Percentiles rank a stretch among this genome's conserved stretches.
Conservation (phyloP, 257 asterid genomes). For the Solanum rostratum region DNA sequence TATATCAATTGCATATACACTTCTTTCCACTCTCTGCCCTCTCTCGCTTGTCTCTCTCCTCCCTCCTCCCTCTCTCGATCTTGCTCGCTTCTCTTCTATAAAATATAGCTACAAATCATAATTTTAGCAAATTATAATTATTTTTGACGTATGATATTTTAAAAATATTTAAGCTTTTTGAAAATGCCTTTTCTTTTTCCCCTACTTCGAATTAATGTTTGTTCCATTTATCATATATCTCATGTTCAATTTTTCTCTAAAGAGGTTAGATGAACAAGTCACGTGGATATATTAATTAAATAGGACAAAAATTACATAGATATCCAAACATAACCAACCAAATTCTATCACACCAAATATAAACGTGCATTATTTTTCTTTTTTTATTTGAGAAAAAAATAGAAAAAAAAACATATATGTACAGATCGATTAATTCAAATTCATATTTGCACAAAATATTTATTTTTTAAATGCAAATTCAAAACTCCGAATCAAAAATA, state of each 20-base stretch:
- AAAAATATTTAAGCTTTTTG: too few species aligned
- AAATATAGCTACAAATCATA: too few species aligned
- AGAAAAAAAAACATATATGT: too few species aligned
- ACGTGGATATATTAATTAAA: background rate
- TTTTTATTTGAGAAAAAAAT: background rate
- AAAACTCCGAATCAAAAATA: background rate
- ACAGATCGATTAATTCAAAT: background rate
- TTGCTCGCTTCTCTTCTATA: too few species aligned
- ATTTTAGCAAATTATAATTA: too few species aligned
- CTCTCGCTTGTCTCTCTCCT: too few species aligned
- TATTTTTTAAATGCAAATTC: background rate
- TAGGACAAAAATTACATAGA: background rate
- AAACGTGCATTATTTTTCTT: background rate
- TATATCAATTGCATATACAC: too few species aligned
- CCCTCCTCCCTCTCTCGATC: too few species aligned
- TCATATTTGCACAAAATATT: accelerated
- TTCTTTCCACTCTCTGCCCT: too few species aligned
- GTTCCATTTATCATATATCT: background rate
- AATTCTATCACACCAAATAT: background rate
- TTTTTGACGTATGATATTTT: too few species aligned
- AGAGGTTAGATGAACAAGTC: background rate
- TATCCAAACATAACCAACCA: background rate
- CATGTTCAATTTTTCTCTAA: background rate
- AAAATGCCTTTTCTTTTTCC: too few species aligned
- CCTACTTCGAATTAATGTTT: background rate